phyloP scores from a whole-genome alignment of 805 yeast species.

The Candida loeiensis region DNA sequence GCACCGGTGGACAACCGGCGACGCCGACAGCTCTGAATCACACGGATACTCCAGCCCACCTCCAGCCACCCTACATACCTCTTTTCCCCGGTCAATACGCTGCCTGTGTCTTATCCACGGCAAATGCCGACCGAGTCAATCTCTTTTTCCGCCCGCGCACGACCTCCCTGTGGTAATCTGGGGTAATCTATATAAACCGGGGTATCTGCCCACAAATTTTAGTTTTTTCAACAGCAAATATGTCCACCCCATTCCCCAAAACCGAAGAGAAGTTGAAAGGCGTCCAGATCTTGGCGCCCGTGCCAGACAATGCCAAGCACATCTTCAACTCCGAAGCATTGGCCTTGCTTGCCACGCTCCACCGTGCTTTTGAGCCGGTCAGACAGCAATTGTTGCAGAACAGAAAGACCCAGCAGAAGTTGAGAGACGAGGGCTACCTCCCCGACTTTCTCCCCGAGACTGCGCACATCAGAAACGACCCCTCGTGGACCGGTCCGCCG shows the following conservation, averaged over 20 bases:
- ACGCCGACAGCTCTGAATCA: no score
- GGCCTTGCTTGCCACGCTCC: constrained; percentile 67
- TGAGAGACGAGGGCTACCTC: constrained; percentile 58
- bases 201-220: background rate
- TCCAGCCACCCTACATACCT: no score
- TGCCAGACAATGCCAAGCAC: constrained; percentile 47
- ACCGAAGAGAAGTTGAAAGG: constrained; percentile 45
- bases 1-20: no score
- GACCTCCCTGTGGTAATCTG: constrained; percentile 2
- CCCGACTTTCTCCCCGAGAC: constrained; percentile 69
- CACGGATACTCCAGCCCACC: no score
- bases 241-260: constrained; percentile 46
- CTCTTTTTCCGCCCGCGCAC: background rate
- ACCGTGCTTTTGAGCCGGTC: constrained; percentile 63
- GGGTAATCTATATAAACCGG: constrained; percentile 1
- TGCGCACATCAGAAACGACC: constrained; percentile 63
- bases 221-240: constrained; percentile 6
- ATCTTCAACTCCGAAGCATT: constrained; percentile 61
- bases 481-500: constrained; percentile 72
- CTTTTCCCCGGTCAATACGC: background rate
- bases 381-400: constrained; percentile 58
- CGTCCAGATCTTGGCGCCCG: constrained; percentile 52
- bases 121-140: constrained; percentile 1
- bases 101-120: constrained; percentile 1
- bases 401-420: constrained; percentile 57